phyloP scores from a whole-genome alignment of 345 rosid species.

The Syzygium jambos region DNA sequence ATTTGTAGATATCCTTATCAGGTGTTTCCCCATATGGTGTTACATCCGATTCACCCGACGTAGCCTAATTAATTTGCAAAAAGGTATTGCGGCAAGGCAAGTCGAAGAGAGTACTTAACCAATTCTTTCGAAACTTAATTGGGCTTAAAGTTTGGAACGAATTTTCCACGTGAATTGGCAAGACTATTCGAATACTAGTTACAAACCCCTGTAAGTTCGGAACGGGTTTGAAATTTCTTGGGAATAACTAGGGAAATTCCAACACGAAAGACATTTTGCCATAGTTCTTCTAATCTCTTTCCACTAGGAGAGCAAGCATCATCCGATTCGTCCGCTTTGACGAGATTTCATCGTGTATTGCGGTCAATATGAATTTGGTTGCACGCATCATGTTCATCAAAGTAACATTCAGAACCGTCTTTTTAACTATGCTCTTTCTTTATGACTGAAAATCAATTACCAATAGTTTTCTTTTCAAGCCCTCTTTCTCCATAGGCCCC shows the following conservation, averaged over 20 bases:
- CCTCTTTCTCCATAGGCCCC: too few species aligned
- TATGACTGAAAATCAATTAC: too few species aligned
- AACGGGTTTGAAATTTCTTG: not conserved
- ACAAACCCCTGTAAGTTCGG: rapidly evolving
- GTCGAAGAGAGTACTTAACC: rapidly evolving
- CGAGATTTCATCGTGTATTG: not conserved
- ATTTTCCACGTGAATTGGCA: rapidly evolving
- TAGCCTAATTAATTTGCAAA: too few species aligned
- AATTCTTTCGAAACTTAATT: not conserved
- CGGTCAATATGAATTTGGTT: not conserved
- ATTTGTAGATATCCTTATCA: rapidly evolving
- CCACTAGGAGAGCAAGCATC: not conserved
- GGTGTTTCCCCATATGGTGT: rapidly evolving
- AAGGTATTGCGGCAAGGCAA: rapidly evolving
- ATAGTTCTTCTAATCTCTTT: too few species aligned
- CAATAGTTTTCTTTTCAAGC: too few species aligned
- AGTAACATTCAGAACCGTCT: not conserved
- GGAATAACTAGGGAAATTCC: not conserved
- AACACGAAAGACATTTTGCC: not conserved
- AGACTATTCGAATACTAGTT: not conserved
- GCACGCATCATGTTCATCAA: not conserved
- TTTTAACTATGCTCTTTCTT: too few species aligned
- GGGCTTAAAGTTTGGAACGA: rapidly evolving
- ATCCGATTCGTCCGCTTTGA: not conserved
- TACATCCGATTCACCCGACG: not conserved